Evolutionary conservation across 495 filamentous ascomycete species (phyloP), one percentile per base, ranked within the genome.

Genomic region (Mytilinidion resinicola): DNA sequence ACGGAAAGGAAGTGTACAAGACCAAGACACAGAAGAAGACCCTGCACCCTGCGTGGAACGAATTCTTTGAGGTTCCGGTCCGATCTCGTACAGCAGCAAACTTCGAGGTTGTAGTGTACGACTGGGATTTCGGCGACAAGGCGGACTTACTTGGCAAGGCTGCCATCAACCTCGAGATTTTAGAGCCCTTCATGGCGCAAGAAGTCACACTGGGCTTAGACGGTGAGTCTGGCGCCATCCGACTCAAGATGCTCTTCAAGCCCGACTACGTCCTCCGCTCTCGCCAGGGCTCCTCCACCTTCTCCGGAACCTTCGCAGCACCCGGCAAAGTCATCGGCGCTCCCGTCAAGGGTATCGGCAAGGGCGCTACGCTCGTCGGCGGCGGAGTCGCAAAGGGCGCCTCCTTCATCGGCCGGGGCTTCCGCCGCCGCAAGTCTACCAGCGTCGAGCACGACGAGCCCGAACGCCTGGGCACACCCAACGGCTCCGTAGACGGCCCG

Each of bases 11-110:
- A 36, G 78, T 99, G 14, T 87, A 85, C 80, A 97, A 97, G 76
- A 95, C 91, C 38, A 90, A 96, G 72, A 83, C 85, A 4, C 87
- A 92, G 68, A 96, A 97, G 82, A 99, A 97, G 80, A 96, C 92
- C 0, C 79, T 97, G 10, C 85, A 92, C 60, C 93, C 93, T 9
- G 80, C 84, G 0, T 99, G 93, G 93, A 96, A 96, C 65, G 95
- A 99, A 67, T 86, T 82, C 67, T 97, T 97, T 68, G 93, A 96
- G 67, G 78, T 87, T 5, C 78, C 85, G 4, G 73, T 99, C 65
- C 83, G 85, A 41, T 92, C 89, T 4, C 76, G 93, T 36, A 95
- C 90, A 9, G 90, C 82, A 0, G 86, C 90, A n/a, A 78, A 91
- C 11, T 93, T 97, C 76, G 81, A 80, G 19, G 86, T 91, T 55